A percentile compares a stretch with the other conserved stretches of the same genome.
These are phyloP conservation scores for Detonula confervacea DNA, from an alignment of 352 stramenopile genomes.

Conservation along the genomic window DNA sequence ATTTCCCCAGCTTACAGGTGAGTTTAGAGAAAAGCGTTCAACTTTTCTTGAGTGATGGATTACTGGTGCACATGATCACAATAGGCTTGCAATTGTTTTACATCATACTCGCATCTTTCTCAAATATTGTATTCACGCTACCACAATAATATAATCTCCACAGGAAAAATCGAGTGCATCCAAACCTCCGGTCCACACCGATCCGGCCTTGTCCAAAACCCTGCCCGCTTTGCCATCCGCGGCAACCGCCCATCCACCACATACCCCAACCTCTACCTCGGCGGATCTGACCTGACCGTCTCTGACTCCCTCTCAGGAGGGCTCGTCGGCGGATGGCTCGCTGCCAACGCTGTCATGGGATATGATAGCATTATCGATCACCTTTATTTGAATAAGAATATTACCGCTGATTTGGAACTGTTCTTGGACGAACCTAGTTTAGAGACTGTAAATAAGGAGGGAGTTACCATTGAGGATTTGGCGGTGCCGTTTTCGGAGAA, in stretches of 20 bases:
- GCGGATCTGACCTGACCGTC: slow-evolving; percentile 79
- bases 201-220: slow-evolving; percentile 73
- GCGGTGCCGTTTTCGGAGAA: slow-evolving; percentile 65
- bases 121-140: too few relatives aligned
- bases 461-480: slow-evolving; percentile 67
- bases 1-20: slow-evolving; percentile 79
- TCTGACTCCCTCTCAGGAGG: slow-evolving; percentile 75
- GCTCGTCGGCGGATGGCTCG: slow-evolving; percentile 76
- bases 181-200: slow-evolving; percentile 63
- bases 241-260: slow-evolving; percentile 74
- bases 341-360: slow-evolving; percentile 78
- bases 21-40: slow-evolving; percentile 13
- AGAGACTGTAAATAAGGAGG: slow-evolving; percentile 37
- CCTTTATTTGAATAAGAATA: slow-evolving; percentile 83
- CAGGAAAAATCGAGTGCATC: slow-evolving; percentile 57
- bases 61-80: too few relatives aligned
- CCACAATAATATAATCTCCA: too few relatives aligned
- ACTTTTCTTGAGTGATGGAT: too few relatives aligned
- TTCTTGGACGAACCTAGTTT: slow-evolving; percentile 67
- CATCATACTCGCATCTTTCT: slow-evolving; percentile 5
- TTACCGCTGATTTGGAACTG: slow-evolving; percentile 72
- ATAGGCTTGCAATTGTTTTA: slow-evolving; percentile 17
- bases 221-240: slow-evolving; percentile 78
- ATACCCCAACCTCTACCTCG: slow-evolving; percentile 77
- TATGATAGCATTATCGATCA: slow-evolving; percentile 81